Base-by-base conservation (phyloP, 2,329 filamentous ascomycete genomes). In the Aspergillus neotritici region DNA sequence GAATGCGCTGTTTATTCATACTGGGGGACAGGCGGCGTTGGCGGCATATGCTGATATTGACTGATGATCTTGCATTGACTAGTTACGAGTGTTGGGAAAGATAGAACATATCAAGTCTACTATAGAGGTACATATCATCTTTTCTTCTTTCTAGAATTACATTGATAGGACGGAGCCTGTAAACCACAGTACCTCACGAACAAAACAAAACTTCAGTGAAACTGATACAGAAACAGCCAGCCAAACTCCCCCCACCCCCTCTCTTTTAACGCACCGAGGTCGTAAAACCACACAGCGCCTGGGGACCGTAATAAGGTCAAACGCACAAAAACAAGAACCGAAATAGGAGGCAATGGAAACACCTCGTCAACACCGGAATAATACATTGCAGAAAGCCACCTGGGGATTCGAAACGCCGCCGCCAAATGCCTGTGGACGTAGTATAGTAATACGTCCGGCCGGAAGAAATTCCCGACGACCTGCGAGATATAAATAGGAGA, bases 1-100 rank as follows among this genome's bases (percentile, higher is more conserved):
- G 6, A 66, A 65, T 54, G 56, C 53, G 6, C 48, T 66, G 14
- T 65, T 66, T 31, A 59, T 66, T n/a, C 63, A 66, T 49, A 66
- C 63, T 2, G 63, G 63, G 8, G 63, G 63, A 4, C 63, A 66
- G 44, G 53, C 59, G 31, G 59, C 62, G 1, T 37, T 66, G n/a
- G 50, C 55, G 33, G 62, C 62, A 29, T 65, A 65, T 38, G 54
- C 52, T 2, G 56, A 59, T 33, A 38, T 49, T 25, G 43, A 48
- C 12, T 46, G 29, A 39, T 14, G 31, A 31, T 10, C n/a, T 12
- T 15, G 31, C 36, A 34, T 34, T 15, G 37, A 15, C 49, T 40
- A 12, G 7, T 13, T 12, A 17, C 14, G 39, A 47, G 43, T 53
- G 49, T 51, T 43, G 32, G 50, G 21, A 9, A 8, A 25, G 21